Evolutionary conservation across 129 eudicot genomes (phyloP).

Genomic region (Pittosporum tobira): DNA sequence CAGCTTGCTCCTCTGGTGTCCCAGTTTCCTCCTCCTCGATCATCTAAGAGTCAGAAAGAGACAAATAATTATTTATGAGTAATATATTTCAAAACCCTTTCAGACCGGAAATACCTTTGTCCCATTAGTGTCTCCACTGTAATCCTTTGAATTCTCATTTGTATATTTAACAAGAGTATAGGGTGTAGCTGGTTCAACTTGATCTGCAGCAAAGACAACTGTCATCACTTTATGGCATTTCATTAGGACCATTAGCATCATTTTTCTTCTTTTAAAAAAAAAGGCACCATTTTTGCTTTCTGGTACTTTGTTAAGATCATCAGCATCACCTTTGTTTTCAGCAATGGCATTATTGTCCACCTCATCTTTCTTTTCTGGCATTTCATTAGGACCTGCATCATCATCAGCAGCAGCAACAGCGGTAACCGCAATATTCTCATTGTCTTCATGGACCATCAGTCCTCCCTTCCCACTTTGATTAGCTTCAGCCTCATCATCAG

Average conservation of each 20-base stretch:
- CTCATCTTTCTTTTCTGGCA: conserved; percentile 22
- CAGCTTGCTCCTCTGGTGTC: conserved; percentile 79
- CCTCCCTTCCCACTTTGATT: conserved; percentile 20
- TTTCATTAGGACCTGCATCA: conserved; percentile 19
- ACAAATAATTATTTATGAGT: not conserved
- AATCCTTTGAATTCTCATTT: conserved; percentile 24
- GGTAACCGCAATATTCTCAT: conserved; percentile 11
- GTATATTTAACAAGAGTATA: conserved; percentile 24
- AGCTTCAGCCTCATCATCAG: conserved; percentile 13
- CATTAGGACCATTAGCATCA: conserved; percentile 13
- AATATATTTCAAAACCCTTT: not conserved
- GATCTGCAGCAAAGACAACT: conserved; percentile 15
- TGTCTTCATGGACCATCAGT: conserved; percentile 16
- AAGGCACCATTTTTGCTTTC: too few species aligned
- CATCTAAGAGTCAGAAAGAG: conserved; percentile 31
- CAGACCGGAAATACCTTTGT: conserved; percentile 30
- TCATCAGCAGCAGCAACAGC: conserved; percentile 14
- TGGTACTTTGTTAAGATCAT: too few species aligned
- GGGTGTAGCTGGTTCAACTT: conserved; percentile 33
- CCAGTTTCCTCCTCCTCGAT: conserved; percentile 76
- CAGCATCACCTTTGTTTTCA: not conserved
- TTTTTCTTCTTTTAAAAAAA: too few species aligned
- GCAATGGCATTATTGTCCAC: conserved; percentile 2
- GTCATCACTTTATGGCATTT: conserved; percentile 21
- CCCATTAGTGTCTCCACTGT: conserved; percentile 29